Base-by-base conservation (phyloP, 257 asterid species). In the Primulina eburnea region DNA sequence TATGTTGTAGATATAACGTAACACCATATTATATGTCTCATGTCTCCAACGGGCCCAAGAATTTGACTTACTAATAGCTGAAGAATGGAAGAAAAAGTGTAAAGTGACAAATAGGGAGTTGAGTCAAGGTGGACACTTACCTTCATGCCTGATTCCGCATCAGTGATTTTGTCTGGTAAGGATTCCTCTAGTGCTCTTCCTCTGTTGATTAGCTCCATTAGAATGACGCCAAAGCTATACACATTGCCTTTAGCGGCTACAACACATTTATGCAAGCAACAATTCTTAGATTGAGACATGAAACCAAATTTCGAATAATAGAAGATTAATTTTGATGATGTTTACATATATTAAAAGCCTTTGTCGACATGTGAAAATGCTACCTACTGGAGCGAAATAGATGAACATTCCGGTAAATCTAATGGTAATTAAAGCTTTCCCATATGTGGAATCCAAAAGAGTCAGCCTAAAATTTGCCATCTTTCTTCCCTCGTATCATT, bases 221-320 rank as follows among this genome's bases (percentile, higher is more conserved):
- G 82, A 32, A 92, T 85, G 8, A 87, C 93, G 26, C 97, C 97
- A 21, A 88, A 90, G 75, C 90, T 83, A 76, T 80, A 90, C 40
- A 88, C 93, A 2, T 90, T 92, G 8, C 88, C 85, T 71, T 92
- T 90, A 0, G 97, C 96, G 12, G 92, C 85, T 73, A 90, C 98
- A 85, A 79, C 74, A 57, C 73, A 64, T 43, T 9, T 53, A 21
- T 20, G 37, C 59, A 16, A 62, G 20, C 24, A 35, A 73, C 43
- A 29, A 29, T 60, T 58, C 9, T 73, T 20, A 72, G 65, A 50
- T 12, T 71, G 17, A 53, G 18, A 33, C 6, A 38, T 52, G 30
- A 2, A 34, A 16, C 20, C 3, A 60, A 0, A 5, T 43, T 68
- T 7, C 1, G 0, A 35, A 35, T 28, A 2, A 17, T 52, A n/a